phyloP scores from a whole-genome alignment of 768 basidiomycete genomes.

The Suillus occidentalis region DNA sequence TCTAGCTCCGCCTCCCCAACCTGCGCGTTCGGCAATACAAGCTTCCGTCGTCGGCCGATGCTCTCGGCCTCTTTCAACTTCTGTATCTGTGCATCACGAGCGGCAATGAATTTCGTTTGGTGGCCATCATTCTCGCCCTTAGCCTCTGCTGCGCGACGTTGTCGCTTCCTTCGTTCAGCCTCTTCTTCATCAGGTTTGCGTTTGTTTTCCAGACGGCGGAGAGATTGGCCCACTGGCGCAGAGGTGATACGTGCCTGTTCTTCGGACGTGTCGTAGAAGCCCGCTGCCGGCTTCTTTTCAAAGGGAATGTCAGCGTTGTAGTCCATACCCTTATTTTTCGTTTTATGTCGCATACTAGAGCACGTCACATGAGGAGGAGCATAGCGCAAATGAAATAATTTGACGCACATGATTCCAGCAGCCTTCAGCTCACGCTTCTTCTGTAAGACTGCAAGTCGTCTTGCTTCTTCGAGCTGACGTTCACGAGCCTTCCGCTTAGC shows the following conservation, averaged over 20 bases:
- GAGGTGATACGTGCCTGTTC: conserved; percentile 84
- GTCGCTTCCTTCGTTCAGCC: conserved; percentile 87
- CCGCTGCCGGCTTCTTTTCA: conserved; percentile 92
- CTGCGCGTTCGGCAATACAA: conserved; percentile 85
- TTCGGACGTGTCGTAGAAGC: conserved; percentile 96
- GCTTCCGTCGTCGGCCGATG: conserved; percentile 82
- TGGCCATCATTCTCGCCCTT: conserved; percentile 61
- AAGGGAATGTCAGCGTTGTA: conserved; percentile 99
- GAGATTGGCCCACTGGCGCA: conserved; percentile 89
- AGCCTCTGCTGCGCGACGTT: conserved; percentile 64
- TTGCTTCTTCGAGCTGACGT: conserved; percentile 94
- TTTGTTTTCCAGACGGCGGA: conserved; percentile 94
- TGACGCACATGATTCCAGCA: conserved; percentile 89
- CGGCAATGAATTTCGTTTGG: conserved; percentile 95
- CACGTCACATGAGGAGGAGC: conserved; percentile 7
- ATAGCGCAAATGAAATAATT: conserved; percentile 7
- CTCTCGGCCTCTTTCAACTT: conserved; percentile 97
- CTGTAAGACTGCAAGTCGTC: conserved; percentile 90
- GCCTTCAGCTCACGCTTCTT: conserved; percentile 98
- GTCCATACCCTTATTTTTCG: conserved; percentile 98
- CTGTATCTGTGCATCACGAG: conserved; percentile 96
- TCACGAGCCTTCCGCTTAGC: conserved; percentile 98
- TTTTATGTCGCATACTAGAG: conserved; percentile 84
- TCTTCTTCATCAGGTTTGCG: conserved; percentile 93
- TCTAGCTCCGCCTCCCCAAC: conserved; percentile 94